Conservation (phyloP, 2,329 filamentous ascomycete species). For the Sporothrix dimorphospora region DNA sequence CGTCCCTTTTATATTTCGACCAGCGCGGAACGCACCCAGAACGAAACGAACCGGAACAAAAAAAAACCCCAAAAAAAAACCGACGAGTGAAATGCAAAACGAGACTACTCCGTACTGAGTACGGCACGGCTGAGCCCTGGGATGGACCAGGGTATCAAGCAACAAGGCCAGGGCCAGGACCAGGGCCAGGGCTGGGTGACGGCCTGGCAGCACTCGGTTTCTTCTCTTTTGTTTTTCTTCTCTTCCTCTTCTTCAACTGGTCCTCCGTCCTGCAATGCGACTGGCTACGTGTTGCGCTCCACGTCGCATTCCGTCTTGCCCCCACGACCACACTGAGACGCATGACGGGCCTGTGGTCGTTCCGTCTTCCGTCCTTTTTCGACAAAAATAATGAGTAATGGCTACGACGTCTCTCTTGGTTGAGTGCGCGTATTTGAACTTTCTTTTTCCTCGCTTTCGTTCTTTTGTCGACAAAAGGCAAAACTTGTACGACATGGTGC, state of each 20-base stretch:
- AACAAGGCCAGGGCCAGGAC: not conserved
- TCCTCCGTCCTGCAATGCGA: constrained; percentile 3
- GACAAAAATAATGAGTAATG: not conserved
- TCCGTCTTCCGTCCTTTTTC: not conserved
- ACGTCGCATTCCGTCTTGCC: constrained; percentile 9
- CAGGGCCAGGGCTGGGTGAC: not conserved
- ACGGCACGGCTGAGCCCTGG: not conserved
- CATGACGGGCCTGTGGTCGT: not conserved
- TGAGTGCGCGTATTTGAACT: not conserved
- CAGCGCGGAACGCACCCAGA: not conserved
- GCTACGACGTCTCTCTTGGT: not conserved
- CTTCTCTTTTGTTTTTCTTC: no score
- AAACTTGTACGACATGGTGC: no score
- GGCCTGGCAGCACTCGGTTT: not conserved
- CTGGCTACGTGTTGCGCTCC: not conserved
- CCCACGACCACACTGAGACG: not conserved
- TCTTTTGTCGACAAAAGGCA: not conserved
- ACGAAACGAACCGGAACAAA: not conserved
- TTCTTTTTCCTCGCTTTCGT: not conserved
- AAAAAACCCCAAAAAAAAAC: not conserved
- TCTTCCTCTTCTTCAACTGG: not conserved
- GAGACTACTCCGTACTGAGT: no score
- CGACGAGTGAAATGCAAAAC: not conserved
- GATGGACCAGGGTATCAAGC: not conserved
- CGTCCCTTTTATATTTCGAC: constrained; percentile 6